Evolutionary conservation across 768 basidiomycete species (phyloP), one percentile per base, ranked within the genome.

Genomic region (Mycena floridula): DNA sequence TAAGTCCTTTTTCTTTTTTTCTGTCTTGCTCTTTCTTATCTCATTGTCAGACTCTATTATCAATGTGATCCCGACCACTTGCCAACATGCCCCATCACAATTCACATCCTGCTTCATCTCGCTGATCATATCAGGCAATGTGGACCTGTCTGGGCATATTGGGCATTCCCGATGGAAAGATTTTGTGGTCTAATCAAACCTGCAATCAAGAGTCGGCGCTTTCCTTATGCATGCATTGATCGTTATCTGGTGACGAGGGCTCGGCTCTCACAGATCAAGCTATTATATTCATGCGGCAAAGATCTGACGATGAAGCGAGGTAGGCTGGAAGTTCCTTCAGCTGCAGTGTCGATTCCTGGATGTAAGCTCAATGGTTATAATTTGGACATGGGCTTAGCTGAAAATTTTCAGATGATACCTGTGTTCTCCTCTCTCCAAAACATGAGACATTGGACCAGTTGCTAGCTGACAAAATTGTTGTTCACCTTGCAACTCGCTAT

Each of bases 111-210:
- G 0, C 52, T 59, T 9, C 58, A 59, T 37, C 16, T 59, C 30
- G 49, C 49, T 12, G 50, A 59, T 28, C 22, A 25, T 8, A 59
- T 59, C 20, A 20, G 40, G 11, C 11, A 8, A 5, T 18, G 21
- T 6, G 58, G 56, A 1, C 58, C 58, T 5, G 50, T 54, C 5
- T 59, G 59, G 47, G 40, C 41, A 0, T 55, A 45, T 23, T 59
- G 59, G 60, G 45, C 56, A 0, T 61, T 61, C 28, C 26, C 48
- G 1, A 56, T 53, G 41, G 60, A 61, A 40, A 37, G 55, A 4
- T 56, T 37, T 28, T 59, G 59, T 40, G 50, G 55, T 0, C 15
- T 5, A 1, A 45, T 61, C 11, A 28, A 39, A 2, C 42, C 38
- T 12, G 40, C 27, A 12, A 44, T 61, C 25, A 44, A 28, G 27